Base-by-base conservation (phyloP, 352 stramenopile genomes). In the Phytophthora megakarya region DNA sequence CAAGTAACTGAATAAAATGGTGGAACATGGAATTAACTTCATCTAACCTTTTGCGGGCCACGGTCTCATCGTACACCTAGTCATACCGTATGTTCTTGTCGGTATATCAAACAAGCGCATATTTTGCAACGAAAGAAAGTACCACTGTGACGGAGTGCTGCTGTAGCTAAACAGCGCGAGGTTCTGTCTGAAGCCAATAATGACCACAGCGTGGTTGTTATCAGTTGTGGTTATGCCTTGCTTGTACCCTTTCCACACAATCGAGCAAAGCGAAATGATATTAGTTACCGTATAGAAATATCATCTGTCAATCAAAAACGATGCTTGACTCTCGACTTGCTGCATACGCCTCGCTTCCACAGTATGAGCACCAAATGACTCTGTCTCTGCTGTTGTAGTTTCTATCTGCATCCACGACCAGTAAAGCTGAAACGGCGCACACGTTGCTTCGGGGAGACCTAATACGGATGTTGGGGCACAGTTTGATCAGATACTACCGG, bases 131-230 rank as follows among this genome's bases (percentile, higher is more conserved):
- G 57, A 76, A 1, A 68, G 21, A 12, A 70, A 76, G 35, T 73
- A 72, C 44, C 63, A 72, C n/a, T 61, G 22, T 0, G 57, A 67
- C 22, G 57, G 63, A 3, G 62, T 64, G 13, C 52, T 37, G 4
- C 35, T 38, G 0, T 50, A n/a, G 9, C 32, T 40, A 0, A 46
- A 48, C 0, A 72, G 16, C 0, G 57, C 53, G 0, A 72, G 45
- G 5, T 69, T 75, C 19, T 75, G 62, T 0, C 50, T 28, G 45
- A 45, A 71, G 47, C 67, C 54, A 25, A 44, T 40, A 13, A 43
- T 3, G 16, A 39, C 32, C 3, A 50, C 25, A 25, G 23, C 43
- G 13, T 38, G 43, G 13, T 18, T 15, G 11, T 35, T 25, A 48
- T 39, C 3, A 18, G 3, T 11, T 5, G 5, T 5, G 3, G 33